Conservation (phyloP, 2,329 filamentous ascomycete species). For the Talaromyces sp. region DNA sequence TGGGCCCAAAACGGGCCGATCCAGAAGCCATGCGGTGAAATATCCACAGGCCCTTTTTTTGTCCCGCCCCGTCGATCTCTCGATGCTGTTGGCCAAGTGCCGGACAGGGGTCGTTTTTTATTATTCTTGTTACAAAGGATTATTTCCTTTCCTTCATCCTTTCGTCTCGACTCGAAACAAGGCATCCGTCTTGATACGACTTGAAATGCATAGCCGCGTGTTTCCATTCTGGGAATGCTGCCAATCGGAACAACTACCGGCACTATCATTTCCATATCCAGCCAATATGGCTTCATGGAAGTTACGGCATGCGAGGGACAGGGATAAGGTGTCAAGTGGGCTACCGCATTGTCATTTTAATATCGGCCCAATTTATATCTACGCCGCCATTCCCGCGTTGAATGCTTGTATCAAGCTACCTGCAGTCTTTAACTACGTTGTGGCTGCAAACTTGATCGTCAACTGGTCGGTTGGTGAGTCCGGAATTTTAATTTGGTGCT, state of each 20-base stretch:
- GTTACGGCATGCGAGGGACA: neutral
- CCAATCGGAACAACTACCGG: neutral
- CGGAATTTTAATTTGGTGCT: neutral
- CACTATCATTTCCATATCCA: neutral
- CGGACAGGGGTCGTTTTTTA: neutral
- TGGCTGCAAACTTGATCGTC: neutral
- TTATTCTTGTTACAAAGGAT: neutral
- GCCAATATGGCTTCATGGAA: neutral
- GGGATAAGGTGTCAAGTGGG: neutral
- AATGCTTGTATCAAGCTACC: neutral
- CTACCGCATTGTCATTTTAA: neutral
- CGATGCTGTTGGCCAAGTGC: neutral
- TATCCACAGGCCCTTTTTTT: neutral
- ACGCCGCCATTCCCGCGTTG: neutral
- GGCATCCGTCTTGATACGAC: neutral
- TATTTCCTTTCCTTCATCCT: neutral
- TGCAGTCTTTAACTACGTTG: neutral
- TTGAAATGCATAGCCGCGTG: neutral
- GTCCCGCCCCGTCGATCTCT: neutral
- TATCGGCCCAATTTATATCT: neutral
- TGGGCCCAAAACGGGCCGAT: neutral
- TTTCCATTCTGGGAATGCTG: neutral
- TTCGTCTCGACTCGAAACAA: neutral
- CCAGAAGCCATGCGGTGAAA: neutral
- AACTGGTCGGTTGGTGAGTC: neutral